Percentiles rank a stretch among this genome's conserved stretches.
phyloP scores from a whole-genome alignment of 2,329 filamentous ascomycete species.

The Alternaria novae-zelandiae region DNA sequence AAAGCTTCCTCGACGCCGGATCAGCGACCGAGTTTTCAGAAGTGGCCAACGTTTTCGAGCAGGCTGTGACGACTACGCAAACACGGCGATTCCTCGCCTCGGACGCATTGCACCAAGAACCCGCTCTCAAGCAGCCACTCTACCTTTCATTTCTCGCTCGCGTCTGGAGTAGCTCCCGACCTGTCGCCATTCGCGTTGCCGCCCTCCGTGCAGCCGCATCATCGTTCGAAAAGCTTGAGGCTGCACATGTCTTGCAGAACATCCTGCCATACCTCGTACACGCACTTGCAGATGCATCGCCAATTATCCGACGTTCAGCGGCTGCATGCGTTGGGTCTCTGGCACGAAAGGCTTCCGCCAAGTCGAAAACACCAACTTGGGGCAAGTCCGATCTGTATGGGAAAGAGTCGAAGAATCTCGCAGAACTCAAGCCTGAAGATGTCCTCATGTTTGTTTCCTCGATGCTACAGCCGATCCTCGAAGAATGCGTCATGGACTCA shows the following conservation, averaged over 20 bases:
- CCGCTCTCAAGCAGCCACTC: slow-evolving; percentile 66
- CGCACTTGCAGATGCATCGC: slow-evolving; percentile 76
- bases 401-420: slow-evolving; percentile 54
- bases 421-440: slow-evolving; percentile 66
- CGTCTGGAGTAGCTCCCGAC: slow-evolving; percentile 75
- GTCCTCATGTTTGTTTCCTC: slow-evolving; percentile 64
- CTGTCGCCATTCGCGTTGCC: slow-evolving; percentile 70
- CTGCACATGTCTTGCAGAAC: slow-evolving; percentile 72
- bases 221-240: slow-evolving; percentile 40
- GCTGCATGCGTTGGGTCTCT: slow-evolving; percentile 64
- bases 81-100: slow-evolving; percentile 58
- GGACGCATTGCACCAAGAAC: slow-evolving; percentile 61
- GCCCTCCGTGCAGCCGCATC: slow-evolving; percentile 66
- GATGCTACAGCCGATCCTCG: slow-evolving; percentile 75
- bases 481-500: slow-evolving; percentile 84
- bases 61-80: slow-evolving; percentile 31
- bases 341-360: slow-evolving; percentile 20
- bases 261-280: slow-evolving; percentile 81
- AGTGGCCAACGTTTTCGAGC: slow-evolving; percentile 35
- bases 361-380: slow-evolving; percentile 27
- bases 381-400: slow-evolving; percentile 64
- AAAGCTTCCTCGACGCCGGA: slow-evolving; percentile 34
- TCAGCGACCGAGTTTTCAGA: slow-evolving; percentile 37
- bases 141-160: slow-evolving; percentile 78
- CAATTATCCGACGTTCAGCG: slow-evolving; percentile 77